These are phyloP conservation scores for Zasmidium angulare DNA, from an alignment of 2,329 filamentous ascomycete genomes.

Conservation along the genomic window DNA sequence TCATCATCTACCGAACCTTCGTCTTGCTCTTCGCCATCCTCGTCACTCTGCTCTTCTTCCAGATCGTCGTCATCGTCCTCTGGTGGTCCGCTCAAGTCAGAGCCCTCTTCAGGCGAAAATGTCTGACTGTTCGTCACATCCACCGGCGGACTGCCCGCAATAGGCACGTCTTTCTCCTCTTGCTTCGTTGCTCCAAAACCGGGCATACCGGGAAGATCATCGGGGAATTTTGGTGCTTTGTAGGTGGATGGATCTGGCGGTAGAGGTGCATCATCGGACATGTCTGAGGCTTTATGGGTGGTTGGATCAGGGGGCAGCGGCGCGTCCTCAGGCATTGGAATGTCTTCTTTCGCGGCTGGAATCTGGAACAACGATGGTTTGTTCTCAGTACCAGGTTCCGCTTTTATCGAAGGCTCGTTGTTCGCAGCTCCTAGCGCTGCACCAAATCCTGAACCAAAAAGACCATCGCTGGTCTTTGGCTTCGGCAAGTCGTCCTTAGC, in stretches of 20 bases:
- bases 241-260: conserved; percentile 41
- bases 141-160: conserved; percentile 50
- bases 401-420: conserved; percentile 39
- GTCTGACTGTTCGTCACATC: conserved; percentile 34
- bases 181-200: conserved; percentile 20
- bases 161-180: conserved; percentile 41
- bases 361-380: conserved; percentile 35
- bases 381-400: conserved; percentile 37
- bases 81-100: conserved; percentile 26
- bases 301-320: conserved; percentile 45
- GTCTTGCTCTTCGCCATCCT: conserved; percentile 37
- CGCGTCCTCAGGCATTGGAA: conserved; percentile 9
- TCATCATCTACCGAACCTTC: conserved; percentile 35
- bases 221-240: conserved; percentile 13
- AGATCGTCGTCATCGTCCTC: conserved; percentile 41
- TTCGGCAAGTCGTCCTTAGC: conserved; percentile 61
- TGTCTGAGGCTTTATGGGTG: conserved; percentile 35
- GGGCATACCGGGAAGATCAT: conserved; percentile 40
- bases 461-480: conserved; percentile 35
- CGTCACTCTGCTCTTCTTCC: conserved; percentile 23
- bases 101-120: conserved; percentile 20
- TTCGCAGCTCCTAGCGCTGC: conserved; percentile 34
- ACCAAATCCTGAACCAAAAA: conserved; percentile 32
- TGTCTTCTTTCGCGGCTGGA: conserved; percentile 29
- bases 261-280: conserved; percentile 36